Base-by-base conservation (phyloP, 2,329 filamentous ascomycete genomes). In the Nothophaeocryptopus gaeumannii region DNA sequence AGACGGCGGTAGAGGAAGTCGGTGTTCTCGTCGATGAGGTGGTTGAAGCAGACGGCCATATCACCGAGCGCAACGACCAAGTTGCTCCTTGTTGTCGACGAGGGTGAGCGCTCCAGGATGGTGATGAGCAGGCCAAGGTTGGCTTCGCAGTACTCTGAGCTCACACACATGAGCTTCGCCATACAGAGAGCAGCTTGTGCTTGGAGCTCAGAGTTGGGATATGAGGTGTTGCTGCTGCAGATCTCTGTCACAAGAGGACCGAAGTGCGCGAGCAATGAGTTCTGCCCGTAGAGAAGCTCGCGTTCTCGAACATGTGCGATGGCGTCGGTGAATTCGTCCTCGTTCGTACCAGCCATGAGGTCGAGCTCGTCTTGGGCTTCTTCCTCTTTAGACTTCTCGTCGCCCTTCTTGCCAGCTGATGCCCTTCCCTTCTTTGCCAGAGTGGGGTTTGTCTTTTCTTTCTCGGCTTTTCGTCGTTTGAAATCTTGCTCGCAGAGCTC, bases 21-120 rank as follows among this genome's bases (percentile, higher is more conserved):
- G 0, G 93, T 99, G 70, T 99, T 97, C 72, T 99, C 95, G 66
- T 99, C 95, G 61, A 99, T 96, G 42, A 99, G 81, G 66, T 99
- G 93, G 67, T 99, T 99, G 79, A 99, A 99, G 79, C 91, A 96
- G 15, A 99, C 93, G 0, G 95, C 95, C 93, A 99, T 99, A 67
- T 99, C 93, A 34, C 93, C 93, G 0, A 99, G 82, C 0, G 93
- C 92, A 61, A 99, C 95, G 13, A 99, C 95, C 8, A 95, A 89
- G 66, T 99, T 99, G 62, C 89, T 95, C 44, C 93, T 85, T 34
- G 95, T 92, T 13, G 91, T 95, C 1, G 95, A 87, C 63, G 96
- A 89, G 30, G 89, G 82, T 2, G 90, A 96, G 29, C 90, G 85
- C 73, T 99, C 93, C 77, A 99, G 91, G 63, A 99, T 97, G 12